These are phyloP conservation scores for Margaritispora aquatica DNA, from an alignment of 495 filamentous ascomycete genomes.

Conservation along the genomic window DNA sequence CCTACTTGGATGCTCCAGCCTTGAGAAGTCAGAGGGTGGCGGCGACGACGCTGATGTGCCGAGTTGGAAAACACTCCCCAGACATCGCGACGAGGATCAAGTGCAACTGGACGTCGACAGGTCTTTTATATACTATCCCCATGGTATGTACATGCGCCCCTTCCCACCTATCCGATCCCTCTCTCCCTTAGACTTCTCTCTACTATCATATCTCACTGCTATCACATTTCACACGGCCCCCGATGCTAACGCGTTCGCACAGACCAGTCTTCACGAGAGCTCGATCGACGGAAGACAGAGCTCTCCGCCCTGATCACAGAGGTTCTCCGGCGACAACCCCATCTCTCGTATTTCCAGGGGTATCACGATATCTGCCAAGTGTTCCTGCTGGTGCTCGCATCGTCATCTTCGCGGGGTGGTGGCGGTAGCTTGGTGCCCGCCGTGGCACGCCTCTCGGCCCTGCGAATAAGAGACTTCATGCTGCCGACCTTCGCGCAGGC, in stretches of 20 bases:
- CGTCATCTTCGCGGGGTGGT: conserved; percentile 41
- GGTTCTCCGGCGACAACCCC: conserved; percentile 72
- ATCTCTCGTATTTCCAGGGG: conserved; percentile 94
- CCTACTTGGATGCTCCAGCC: conserved; percentile 52
- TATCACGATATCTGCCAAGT: conserved; percentile 99
- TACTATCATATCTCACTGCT: conserved; percentile 17
- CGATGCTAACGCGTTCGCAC: conserved; percentile 19
- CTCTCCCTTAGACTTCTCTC: too few species aligned
- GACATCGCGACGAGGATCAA: conserved; percentile 80
- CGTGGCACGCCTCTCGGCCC: conserved; percentile 72
- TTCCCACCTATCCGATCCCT: too few species aligned
- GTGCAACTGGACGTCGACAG: conserved; percentile 87
- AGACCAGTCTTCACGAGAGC: conserved; percentile 33
- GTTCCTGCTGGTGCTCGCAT: conserved; percentile 76
- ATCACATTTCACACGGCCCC: conserved; percentile 16
- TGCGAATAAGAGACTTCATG: conserved; percentile 97
- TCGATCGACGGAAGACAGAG: conserved; percentile 59
- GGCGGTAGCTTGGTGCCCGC: too few species aligned
- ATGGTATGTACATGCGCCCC: too few species aligned
- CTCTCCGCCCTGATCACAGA: conserved; percentile 70
- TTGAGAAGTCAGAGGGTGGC: conserved; percentile 1
- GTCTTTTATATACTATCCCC: conserved; percentile 95
- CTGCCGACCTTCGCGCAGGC: conserved; percentile 80
- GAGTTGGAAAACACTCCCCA: conserved; percentile 50
- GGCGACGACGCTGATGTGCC: conserved; percentile 11